Evolutionary conservation across 2,329 filamentous ascomycete genomes (phyloP), one percentile per base, ranked within the genome.

Genomic region (Calonectria multiphialidica): DNA sequence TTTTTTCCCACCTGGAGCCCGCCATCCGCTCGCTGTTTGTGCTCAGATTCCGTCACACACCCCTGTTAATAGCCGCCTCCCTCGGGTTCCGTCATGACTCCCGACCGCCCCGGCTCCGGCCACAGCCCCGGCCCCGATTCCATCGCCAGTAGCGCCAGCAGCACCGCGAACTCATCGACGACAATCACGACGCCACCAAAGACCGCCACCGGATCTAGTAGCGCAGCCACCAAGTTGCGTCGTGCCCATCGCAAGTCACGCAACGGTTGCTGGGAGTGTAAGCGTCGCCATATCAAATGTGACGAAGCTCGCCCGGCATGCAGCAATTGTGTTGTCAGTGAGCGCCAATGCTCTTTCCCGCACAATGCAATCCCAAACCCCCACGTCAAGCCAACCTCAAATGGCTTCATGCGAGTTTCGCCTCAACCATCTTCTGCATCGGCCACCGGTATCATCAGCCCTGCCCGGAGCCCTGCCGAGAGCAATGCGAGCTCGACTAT

Each of bases 231-330:
- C 3, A 83, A 84, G 74, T 79, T 81, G 16, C 80, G 83, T 21
- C 82, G 83, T 42, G 79, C 83, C 5, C 83, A 85, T 76, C 81
- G 81, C 55, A 86, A 86, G 72, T 85, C 84, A n/a, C 79, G 83
- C 23, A 84, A 83, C 61, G 83, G 84, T 35, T 85, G 84, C 72
- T 80, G 73, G 68, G 83, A 84, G 73, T 86, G 84, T 77, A 86
- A 86, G 77, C 73, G 82, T 18, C 80, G 84, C 2, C 84, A 86
- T 53, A 84, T 85, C 66, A 84, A 84, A 42, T 87, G 86, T 77
- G 86, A 87, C 67, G 85, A 87, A 76, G 80, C 73, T 9, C 81
- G 81, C 5, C 86, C 86, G 2, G 70, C 80, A 1, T 87, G 86
- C 71, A 81, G 80, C 53, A 85, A 86, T 70, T 87, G 85, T 74